Evolutionary conservation across 129 eudicot species (phyloP), one percentile per base, ranked within the genome.

Genomic region (Tagetes patula): DNA sequence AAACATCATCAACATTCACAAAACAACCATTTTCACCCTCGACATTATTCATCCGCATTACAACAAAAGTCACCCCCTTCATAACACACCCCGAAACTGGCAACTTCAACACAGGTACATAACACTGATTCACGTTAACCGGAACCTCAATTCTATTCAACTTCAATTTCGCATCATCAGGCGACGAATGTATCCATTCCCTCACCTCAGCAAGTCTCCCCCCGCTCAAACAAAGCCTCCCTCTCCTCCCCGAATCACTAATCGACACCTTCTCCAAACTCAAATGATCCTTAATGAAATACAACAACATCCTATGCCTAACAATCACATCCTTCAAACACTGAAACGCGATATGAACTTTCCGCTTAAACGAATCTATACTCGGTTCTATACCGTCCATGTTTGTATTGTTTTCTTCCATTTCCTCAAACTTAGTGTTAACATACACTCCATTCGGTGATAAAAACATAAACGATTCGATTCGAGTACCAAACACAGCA

Each of bases 261-360:
- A 79, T 71, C 14, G 41, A 55, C 3, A 70, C 67, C 0, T 52
- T 61, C 34, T 76, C 67, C 49, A 83, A 73, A 70, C 49, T 10
- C 41, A 79, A 74, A 37, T 66, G 63, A 30, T 76, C 70, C 74
- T 80, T 68, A 1, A 76, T n/a, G 10, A 80, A 66, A 40, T 68
- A 68, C 59, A 71, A 9, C 53, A 76, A 30, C 87, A 80, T 67
- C 77, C 80, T 62, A 45, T 76, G 84, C 72, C 77, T 63, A 2
- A 70, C 63, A 46, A 75, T 70, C 54, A 67, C 84, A 54, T 81
- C 84, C 32, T 75, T 75, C 59, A 81, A 69, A 56, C 82, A 77
- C 10, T 81, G 75, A 75, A 70, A 84, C 8, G 82, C 76, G 4
- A 66, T 42, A 48, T 68, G 69, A 32, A 76, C 64, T 37, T 79